Evolutionary conservation across 768 basidiomycete species (phyloP).

Genomic region (Boletus bicolor): DNA sequence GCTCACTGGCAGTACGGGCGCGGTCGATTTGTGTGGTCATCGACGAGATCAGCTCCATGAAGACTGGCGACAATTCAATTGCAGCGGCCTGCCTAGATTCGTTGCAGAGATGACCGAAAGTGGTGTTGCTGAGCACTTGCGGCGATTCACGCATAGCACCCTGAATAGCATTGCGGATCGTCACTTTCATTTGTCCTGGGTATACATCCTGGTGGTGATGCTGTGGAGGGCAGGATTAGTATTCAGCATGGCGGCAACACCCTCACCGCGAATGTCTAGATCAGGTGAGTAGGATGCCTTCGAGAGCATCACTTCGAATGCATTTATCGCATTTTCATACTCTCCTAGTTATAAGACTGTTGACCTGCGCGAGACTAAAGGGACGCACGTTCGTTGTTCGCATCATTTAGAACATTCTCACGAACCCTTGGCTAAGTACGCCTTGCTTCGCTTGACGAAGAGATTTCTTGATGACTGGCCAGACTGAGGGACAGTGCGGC

Average conservation of each 20-base stretch:
- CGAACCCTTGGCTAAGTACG: not conserved
- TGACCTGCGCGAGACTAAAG: not conserved
- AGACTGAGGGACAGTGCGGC: not conserved
- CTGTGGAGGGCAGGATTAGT: not conserved
- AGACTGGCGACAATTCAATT: conserved; percentile 3
- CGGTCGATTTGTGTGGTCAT: not conserved
- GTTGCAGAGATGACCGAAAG: conserved; percentile 3
- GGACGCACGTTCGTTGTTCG: not conserved
- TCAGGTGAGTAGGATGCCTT: not conserved
- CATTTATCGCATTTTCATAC: not conserved
- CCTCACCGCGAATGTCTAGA: not conserved
- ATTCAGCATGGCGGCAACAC: too few species aligned
- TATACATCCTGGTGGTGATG: not conserved
- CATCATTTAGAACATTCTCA: conserved; percentile 1
- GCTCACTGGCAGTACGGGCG: not conserved
- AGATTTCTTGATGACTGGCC: not conserved
- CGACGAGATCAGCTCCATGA: conserved; percentile 9
- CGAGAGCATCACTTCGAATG: conserved; percentile 4
- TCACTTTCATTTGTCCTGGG: not conserved
- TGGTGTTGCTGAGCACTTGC: conserved; percentile 5
- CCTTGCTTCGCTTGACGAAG: conserved; percentile 9
- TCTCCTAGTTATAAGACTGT: not conserved
- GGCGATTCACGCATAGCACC: conserved; percentile 2
- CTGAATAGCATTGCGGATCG: not conserved
- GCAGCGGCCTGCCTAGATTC: not conserved